Base-by-base conservation (phyloP, 1,284 basidiomycete species). In the Ceratorhiza oryzae-sativae region DNA sequence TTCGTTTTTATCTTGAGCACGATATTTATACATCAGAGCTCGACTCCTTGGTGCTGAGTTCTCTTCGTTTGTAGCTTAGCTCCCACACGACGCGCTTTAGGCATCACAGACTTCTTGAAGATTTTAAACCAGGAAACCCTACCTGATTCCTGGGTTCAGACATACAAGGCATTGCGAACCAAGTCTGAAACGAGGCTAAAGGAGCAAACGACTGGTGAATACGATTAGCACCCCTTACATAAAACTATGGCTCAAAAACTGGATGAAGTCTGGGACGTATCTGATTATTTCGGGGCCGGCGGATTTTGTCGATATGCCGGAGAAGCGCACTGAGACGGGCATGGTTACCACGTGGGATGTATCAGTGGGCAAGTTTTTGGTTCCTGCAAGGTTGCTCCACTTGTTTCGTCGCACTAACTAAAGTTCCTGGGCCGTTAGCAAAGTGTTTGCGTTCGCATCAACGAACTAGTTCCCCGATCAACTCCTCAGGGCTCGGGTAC, bases 221-320 rank as follows among this genome's bases (percentile, higher is more conserved):
- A 76, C 49, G 73, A 77, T 13, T 77, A 75, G 76, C 36, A 51
- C 3, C 55, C 30, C 6, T 51, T 75, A 13, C 73, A 59, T 60
- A 65, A 70, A 27, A 5, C 55, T 5, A 55, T 71, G 30, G 65
- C 42, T 18, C 59, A 71, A 15, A 61, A 56, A 13, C 23, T 15
- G 18, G 41, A 51, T 25, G 23, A 46, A 34, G 34, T 62, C 18
- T 18, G 73, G 6, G 76, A 76, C 59, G 71, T 77, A 23, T 76
- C 76, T 6, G 75, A 77, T 46, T 77, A 71, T 67, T 48, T 75
- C 39, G 73, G 73, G n/a, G 10, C 74, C 73, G 2, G 53, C 77
- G 12, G 41, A 75, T 39, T 74, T 77, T 6, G 55, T 48, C 2
- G 48, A 55, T 15, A 71, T 74, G 36, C 20, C 51, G 9, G n/a